Percentiles rank a stretch among this genome's conserved stretches.
phyloP scores from a whole-genome alignment of 2,329 filamentous ascomycete species.

The Ascochyta koolunga region DNA sequence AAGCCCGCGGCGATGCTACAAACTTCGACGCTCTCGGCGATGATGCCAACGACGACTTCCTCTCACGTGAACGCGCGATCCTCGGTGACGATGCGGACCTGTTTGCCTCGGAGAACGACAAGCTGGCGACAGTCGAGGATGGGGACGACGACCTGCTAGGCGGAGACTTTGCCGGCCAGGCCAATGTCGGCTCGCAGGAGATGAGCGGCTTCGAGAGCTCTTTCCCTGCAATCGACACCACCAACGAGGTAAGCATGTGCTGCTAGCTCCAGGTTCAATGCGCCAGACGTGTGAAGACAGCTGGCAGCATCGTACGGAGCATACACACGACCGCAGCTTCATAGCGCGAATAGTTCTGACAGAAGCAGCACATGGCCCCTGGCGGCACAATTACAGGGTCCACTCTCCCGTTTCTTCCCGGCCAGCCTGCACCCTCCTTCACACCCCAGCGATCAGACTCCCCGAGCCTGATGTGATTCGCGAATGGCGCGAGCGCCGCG shows the following conservation, averaged over 20 bases:
- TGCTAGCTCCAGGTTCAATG: not conserved
- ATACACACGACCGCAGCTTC: not conserved
- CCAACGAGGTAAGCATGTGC: slow-evolving; percentile 68
- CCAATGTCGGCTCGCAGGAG: slow-evolving; percentile 51
- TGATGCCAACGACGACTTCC: slow-evolving; percentile 78
- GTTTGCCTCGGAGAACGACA: slow-evolving; percentile 80
- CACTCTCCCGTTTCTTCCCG: slow-evolving; percentile 60
- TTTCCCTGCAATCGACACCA: slow-evolving; percentile 81
- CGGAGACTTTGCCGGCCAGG: slow-evolving; percentile 56
- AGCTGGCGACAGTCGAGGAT: slow-evolving; percentile 66
- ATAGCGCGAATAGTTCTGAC: slow-evolving; percentile 16
- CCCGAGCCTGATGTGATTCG: slow-evolving; percentile 87
- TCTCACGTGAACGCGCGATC: slow-evolving; percentile 85
- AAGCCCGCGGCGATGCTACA: slow-evolving; percentile 59
- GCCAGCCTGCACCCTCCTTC: slow-evolving; percentile 43
- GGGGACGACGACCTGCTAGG: slow-evolving; percentile 75
- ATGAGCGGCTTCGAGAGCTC: slow-evolving; percentile 79
- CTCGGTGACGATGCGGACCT: slow-evolving; percentile 93
- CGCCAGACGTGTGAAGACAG: slow-evolving; percentile 6
- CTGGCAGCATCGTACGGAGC: slow-evolving; percentile 1
- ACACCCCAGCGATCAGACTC: slow-evolving; percentile 68
- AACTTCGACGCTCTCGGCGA: slow-evolving; percentile 58
- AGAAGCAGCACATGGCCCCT: slow-evolving; percentile 68
- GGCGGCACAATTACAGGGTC: slow-evolving; percentile 81
- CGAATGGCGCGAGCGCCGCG: slow-evolving; percentile 89